Percentiles rank a stretch among this genome's conserved stretches.
Conservation (phyloP, 805 yeast genomes). For the Wickerhamomyces mucosus region DNA sequence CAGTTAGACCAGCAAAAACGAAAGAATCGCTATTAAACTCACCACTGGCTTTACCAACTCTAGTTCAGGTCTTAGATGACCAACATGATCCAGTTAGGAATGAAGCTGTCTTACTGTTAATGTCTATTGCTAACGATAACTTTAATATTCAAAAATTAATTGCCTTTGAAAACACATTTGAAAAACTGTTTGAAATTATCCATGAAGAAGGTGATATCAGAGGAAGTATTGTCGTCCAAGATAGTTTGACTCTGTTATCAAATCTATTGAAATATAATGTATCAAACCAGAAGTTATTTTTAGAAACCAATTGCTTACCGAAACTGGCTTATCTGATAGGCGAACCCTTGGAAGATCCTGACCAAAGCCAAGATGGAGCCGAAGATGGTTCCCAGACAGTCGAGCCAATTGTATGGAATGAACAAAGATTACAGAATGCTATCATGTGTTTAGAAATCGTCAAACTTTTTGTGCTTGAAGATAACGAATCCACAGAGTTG, state of each 20-base stretch:
- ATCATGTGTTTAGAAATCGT: conserved; percentile 63
- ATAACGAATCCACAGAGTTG: conserved; percentile 48
- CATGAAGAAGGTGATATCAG: conserved; percentile 82
- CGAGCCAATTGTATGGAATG: conserved; percentile 57
- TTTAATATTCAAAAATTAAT: conserved; percentile 85
- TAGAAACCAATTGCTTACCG: conserved; percentile 76
- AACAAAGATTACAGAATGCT: conserved; percentile 62
- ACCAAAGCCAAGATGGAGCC: too few relatives aligned
- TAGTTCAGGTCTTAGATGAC: conserved; percentile 57
- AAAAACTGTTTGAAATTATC: conserved; percentile 66
- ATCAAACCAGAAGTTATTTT: conserved; percentile 79
- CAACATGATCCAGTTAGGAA: conserved; percentile 79
- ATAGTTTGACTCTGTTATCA: conserved; percentile 67
- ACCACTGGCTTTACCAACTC: conserved; percentile 71
- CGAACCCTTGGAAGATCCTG: conserved; percentile 43
- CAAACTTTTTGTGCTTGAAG: conserved; percentile 62
- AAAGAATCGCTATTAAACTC: conserved; percentile 64
- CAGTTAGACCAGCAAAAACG: conserved; percentile 64
- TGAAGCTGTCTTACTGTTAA: conserved; percentile 74
- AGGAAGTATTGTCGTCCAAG: conserved; percentile 87
- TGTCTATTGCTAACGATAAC: conserved; percentile 74
- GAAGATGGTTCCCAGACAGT: too few relatives aligned
- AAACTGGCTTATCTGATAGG: conserved; percentile 52
- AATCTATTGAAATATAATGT: conserved; percentile 74
- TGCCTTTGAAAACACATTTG: conserved; percentile 91